Evolutionary conservation across 768 basidiomycete genomes (phyloP).

Genomic region (Hirschioporus abietinus): DNA sequence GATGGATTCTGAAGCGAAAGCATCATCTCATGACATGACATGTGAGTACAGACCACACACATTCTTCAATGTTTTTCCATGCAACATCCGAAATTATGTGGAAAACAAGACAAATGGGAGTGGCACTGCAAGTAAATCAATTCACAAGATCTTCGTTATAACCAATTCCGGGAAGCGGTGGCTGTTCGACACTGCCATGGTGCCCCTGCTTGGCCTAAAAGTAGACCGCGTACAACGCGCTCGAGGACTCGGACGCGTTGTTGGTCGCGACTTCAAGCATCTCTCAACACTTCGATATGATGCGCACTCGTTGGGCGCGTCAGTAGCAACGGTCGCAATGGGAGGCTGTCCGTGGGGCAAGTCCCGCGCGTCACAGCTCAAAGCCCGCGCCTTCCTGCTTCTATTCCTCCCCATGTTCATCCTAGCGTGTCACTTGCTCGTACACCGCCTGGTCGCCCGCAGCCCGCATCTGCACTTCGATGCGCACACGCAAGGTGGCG

Average conservation of each 20-base stretch:
- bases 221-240: no score
- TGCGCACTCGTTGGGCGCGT: neutral
- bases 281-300: neutral
- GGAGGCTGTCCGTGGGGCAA: conserved; percentile 13
- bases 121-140: neutral
- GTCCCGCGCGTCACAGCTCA: conserved; percentile 29
- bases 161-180: neutral
- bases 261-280: no score
- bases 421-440: conserved; percentile 46
- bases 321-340: neutral
- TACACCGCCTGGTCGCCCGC: conserved; percentile 50
- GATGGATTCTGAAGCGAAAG: no score
- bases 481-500: neutral
- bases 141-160: neutral
- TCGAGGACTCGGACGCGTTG: no score
- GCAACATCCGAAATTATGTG: neutral
- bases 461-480: conserved; percentile 53
- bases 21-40: neutral
- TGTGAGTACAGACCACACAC: neutral
- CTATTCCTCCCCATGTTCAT: conserved; percentile 48
- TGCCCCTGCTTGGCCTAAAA: neutral
- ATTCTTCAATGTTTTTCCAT: neutral
- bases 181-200: neutral
- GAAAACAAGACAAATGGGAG: neutral
- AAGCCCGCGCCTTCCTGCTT: conserved; percentile 42